Base-by-base conservation (phyloP, 768 basidiomycete genomes). In the Rossbeevera mucosa region DNA sequence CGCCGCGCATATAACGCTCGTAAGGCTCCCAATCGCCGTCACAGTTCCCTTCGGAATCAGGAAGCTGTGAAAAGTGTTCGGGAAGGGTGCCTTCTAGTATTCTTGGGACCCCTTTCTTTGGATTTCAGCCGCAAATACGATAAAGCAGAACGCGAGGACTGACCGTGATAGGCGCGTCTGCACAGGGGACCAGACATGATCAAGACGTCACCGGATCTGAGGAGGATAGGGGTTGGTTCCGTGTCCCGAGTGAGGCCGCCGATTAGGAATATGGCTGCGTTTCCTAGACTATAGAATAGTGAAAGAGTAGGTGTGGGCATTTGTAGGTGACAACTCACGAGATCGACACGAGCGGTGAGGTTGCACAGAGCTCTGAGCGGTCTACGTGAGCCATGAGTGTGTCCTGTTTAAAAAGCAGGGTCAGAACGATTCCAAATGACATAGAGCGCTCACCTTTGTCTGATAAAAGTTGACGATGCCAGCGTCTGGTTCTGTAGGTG, bases 321-420 rank as follows among this genome's bases (percentile, higher is more conserved):
- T 14, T 9, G 29, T 16, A n/a, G 18, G 25, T 44, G 16, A 44
- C 43, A 44, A 68, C 88, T 61, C 58, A 94, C 94, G 94, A 96
- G 46, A 99, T 84, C 0, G 93, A 96, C 5, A 97, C 91, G 0
- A 99, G 78, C 0, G 95, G 95, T 0, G 91, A 86, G 5, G 91
- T 91, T 2, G 91, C 84, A 60, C 94, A 95, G 8, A 95, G 78
- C 71, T 99, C 95, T 20, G 94, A 93, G 18, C 91, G 88, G 68
- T 99, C 95, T n/a, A 96, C 91, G 67, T 99, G 95, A 0, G 82
- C 95, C 88, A 97, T 97, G 18, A 99, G 80, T 0, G 93, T 91
- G 57, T 98, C 94, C 80, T 55, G n/a, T 18, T n/a, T n/a, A 24
- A 47, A 24, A 31, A n/a, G 33, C 2, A 18, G 14, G 36, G 3